phyloP scores from a whole-genome alignment of 768 basidiomycete species.

The Suillus cothurnatus region DNA sequence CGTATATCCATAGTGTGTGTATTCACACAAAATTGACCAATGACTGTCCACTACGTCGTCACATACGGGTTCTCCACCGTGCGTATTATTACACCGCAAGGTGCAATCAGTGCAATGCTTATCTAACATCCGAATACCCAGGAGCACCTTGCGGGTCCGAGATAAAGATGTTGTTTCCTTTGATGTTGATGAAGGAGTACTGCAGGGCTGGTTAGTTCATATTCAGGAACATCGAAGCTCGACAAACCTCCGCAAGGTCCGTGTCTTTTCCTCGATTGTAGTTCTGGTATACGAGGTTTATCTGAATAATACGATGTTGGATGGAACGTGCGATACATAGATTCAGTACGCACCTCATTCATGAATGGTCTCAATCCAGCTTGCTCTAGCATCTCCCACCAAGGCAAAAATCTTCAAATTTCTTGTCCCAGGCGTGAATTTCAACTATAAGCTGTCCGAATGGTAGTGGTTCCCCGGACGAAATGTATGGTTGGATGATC shows the following conservation, averaged over 20 bases:
- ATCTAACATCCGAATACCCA: constrained; percentile 18
- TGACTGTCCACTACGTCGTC: not conserved
- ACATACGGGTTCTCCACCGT: not conserved
- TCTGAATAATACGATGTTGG: constrained; percentile 33
- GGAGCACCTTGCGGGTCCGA: constrained; percentile 19
- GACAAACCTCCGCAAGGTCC: constrained; percentile 52
- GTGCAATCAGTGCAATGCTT: not conserved
- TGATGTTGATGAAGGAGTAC: constrained; percentile 59
- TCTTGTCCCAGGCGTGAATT: constrained; percentile 42
- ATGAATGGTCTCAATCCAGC: constrained; percentile 50
- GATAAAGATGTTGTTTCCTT: constrained; percentile 52
- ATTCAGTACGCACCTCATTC: constrained; percentile 37
- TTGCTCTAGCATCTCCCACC: constrained; percentile 50
- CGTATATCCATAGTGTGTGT: constrained; percentile 4
- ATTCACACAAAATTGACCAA: constrained; percentile 1
- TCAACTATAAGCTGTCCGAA: constrained; percentile 53
- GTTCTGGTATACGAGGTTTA: constrained; percentile 60
- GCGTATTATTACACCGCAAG: not conserved
- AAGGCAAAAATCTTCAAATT: constrained; percentile 39
- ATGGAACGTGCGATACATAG: not conserved
- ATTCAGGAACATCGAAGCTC: not conserved
- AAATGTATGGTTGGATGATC: constrained; percentile 40
- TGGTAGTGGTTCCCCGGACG: constrained; percentile 40
- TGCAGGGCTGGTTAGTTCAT: constrained; percentile 20
- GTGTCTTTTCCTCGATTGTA: constrained; percentile 49